These are phyloP conservation scores for Aspergillus sojae DNA, from an alignment of 2,329 filamentous ascomycete species.

Conservation along the genomic window DNA sequence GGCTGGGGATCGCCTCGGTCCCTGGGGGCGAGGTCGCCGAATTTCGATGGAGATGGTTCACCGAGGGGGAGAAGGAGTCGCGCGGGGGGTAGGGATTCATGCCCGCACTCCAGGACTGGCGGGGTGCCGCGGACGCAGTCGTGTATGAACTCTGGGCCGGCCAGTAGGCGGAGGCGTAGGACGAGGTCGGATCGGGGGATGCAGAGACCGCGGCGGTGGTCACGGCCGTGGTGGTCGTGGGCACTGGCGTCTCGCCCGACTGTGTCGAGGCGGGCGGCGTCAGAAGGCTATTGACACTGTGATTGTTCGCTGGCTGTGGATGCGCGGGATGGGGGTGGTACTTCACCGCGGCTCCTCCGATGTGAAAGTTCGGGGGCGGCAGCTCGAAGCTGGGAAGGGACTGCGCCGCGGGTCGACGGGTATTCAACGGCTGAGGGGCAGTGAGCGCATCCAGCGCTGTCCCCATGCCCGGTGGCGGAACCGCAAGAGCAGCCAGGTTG, in stretches of 20 bases:
- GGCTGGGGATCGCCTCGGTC: conserved; percentile 62
- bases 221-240: conserved; percentile 31
- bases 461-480: conserved; percentile 64
- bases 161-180: conserved; percentile 57
- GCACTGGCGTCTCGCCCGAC: conserved; percentile 47
- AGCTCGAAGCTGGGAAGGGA: conserved; percentile 71
- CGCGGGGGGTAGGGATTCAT: conserved; percentile 48
- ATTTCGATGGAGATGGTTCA: conserved; percentile 57
- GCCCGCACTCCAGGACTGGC: conserved; percentile 49
- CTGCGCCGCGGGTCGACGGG: conserved; percentile 70
- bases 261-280: conserved; percentile 63
- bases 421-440: conserved; percentile 63
- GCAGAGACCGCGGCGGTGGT: conserved; percentile 46
- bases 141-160: conserved; percentile 61
- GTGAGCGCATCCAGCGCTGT: conserved; percentile 63
- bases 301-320: conserved; percentile 50
- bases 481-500: conserved; percentile 66
- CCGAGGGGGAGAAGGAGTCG: conserved; percentile 60
- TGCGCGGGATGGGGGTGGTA: conserved; percentile 46
- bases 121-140: conserved; percentile 49
- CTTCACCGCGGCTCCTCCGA: conserved; percentile 53
- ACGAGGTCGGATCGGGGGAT: conserved; percentile 49
- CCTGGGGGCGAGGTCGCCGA: conserved; percentile 61
- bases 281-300: conserved; percentile 63
- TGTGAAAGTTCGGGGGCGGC: conserved; percentile 58